A percentile compares a stretch with the other conserved stretches of the same genome.
These are phyloP conservation scores for Leishmania martiniquensis DNA, from an alignment of 208 protist species.

Conservation along the genomic window DNA sequence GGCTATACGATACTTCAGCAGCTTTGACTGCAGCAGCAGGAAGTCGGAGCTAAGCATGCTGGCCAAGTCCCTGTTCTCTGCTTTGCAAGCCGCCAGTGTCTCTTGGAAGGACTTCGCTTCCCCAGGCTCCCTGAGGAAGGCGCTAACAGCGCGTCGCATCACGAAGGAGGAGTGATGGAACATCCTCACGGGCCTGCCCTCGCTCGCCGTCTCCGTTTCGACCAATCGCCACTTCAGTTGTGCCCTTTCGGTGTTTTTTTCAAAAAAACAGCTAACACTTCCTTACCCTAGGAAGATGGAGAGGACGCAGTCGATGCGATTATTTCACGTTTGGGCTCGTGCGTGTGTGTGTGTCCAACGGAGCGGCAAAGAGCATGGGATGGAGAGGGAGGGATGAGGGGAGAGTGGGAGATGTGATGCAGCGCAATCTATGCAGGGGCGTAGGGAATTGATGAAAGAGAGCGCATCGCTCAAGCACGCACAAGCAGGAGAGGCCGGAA, in stretches of 20 bases:
- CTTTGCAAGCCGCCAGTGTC: constrained; percentile 52
- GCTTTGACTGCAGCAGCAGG: constrained; percentile 61
- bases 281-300: neutral
- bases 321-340: neutral
- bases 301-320: no score
- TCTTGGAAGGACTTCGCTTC: constrained; percentile 57
- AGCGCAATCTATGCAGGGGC: neutral
- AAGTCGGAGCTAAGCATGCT: constrained; percentile 72
- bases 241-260: neutral
- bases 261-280: no score
- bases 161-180: constrained; percentile 42
- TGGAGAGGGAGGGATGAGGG: no score
- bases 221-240: neutral
- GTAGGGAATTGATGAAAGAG: neutral
- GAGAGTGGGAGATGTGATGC: neutral
- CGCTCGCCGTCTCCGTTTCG: neutral
- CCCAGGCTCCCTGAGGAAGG: constrained; percentile 64
- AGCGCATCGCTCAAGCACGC: neutral
- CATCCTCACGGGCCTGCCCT: constrained; percentile 21
- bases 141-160: constrained; percentile 46
- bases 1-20: constrained; percentile 77
- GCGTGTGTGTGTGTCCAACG: neutral
- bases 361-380: neutral
- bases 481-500: neutral
- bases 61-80: constrained; percentile 70